These are phyloP conservation scores for Galerina sulciceps DNA, from an alignment of 768 basidiomycete genomes.

Conservation along the genomic window DNA sequence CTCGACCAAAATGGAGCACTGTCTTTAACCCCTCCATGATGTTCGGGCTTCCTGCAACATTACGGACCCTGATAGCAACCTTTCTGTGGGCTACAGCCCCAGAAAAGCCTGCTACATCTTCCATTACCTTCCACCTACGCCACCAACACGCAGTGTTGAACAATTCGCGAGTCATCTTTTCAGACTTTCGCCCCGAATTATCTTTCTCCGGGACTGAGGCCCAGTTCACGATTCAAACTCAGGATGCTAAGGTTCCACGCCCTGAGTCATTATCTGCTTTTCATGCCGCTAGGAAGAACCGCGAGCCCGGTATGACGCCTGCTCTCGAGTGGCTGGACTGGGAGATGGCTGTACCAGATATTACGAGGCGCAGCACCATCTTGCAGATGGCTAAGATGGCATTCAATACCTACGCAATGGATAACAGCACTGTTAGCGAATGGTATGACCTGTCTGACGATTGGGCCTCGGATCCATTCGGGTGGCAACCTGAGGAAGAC, in stretches of 20 bases:
- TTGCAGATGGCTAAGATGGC: conserved; percentile 88
- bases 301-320: conserved; percentile 40
- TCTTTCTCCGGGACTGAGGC: conserved; percentile 32
- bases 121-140: conserved; percentile 64
- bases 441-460: conserved; percentile 76
- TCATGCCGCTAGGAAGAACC: conserved; percentile 33
- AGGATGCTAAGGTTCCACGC: conserved; percentile 42
- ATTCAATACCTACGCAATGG: conserved; percentile 74
- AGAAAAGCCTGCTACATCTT: conserved; percentile 33
- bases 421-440: conserved; percentile 39
- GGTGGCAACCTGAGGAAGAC: conserved; percentile 90
- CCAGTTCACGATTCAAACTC: conserved; percentile 45
- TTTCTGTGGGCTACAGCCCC: conserved; percentile 39
- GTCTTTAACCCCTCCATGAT: conserved; percentile 27
- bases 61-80: conserved; percentile 45
- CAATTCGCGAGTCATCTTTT: conserved; percentile 60
- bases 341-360: conserved; percentile 72
- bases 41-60: conserved; percentile 40
- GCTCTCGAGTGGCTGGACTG: conserved; percentile 64
- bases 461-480: conserved; percentile 73
- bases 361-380: conserved; percentile 71
- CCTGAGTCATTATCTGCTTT: conserved; percentile 51
- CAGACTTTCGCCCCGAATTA: conserved; percentile 43
- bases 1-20: background rate
- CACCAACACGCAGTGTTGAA: conserved; percentile 65